Evolutionary conservation across 1,284 basidiomycete genomes (phyloP).

Genomic region (Fomes fomentarius): DNA sequence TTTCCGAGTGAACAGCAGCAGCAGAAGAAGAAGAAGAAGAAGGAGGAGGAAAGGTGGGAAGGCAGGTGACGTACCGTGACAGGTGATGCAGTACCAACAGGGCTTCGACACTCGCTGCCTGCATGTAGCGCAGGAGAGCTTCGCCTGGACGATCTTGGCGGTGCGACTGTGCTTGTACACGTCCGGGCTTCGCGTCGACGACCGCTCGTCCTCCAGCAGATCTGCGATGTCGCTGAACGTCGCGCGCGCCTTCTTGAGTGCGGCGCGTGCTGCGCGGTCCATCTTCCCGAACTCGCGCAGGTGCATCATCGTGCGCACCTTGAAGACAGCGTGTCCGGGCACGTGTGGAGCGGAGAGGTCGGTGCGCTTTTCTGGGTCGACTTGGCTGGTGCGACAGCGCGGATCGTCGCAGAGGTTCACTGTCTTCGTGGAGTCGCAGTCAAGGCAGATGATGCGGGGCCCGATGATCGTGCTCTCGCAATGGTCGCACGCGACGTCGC

Average conservation of each 20-base stretch:
- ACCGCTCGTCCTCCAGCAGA: neutral
- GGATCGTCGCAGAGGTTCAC: constrained; percentile 15
- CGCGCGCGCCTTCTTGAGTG: constrained; percentile 5
- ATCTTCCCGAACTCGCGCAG: constrained; percentile 8
- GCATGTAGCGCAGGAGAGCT: constrained; percentile 12
- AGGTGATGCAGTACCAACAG: constrained; percentile 33
- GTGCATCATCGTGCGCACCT: constrained; percentile 13
- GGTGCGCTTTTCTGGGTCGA: constrained; percentile 5
- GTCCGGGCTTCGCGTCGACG: neutral
- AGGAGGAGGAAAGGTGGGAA: too few species aligned
- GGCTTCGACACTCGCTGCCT: constrained; percentile 18
- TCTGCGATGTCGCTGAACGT: constrained; percentile 5
- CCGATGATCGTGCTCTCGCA: constrained; percentile 15
- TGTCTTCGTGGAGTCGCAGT: constrained; percentile 7
- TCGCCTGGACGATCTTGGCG: neutral
- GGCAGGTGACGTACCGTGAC: constrained; percentile 11
- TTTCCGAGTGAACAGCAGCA: too few species aligned
- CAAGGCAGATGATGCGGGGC: constrained; percentile 10
- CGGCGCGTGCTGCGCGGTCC: constrained; percentile 2
- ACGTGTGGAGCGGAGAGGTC: constrained; percentile 4
- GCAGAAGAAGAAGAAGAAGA: too few species aligned
- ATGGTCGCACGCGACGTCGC: constrained; percentile 9
- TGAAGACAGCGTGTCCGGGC: constrained; percentile 8
- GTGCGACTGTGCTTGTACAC: neutral
- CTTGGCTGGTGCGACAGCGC: constrained; percentile 1